Percentiles rank a stretch among this genome's conserved stretches.
These are phyloP conservation scores for Dendrocalamus sinicus DNA, from an alignment of 176 grass and related monocot species.

Conservation along the genomic window DNA sequence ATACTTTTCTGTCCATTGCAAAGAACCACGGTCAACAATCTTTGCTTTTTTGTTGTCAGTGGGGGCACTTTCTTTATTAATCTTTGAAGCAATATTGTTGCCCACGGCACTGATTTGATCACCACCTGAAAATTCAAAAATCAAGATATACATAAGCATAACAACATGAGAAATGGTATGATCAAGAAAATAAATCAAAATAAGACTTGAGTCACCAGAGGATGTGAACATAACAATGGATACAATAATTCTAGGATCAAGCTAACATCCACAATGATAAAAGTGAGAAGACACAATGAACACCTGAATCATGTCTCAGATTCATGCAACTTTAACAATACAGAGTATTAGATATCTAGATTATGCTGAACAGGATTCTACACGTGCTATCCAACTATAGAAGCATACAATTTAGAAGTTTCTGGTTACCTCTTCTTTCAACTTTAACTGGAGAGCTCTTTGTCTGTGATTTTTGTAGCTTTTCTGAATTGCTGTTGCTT, in stretches of 20 bases:
- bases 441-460: slow-evolving; percentile 71
- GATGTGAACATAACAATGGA: slow-evolving; percentile 20
- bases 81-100: slow-evolving; percentile 64
- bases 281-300: slow-evolving; percentile 14
- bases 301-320: slow-evolving; percentile 26
- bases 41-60: slow-evolving; percentile 61
- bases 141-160: slow-evolving; percentile 34
- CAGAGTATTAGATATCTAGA: not conserved
- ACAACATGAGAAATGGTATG: slow-evolving; percentile 17
- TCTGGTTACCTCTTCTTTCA: slow-evolving; percentile 65
- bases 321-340: not conserved
- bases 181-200: slow-evolving; percentile 30
- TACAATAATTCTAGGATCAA: slow-evolving; percentile 25
- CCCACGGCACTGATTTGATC: slow-evolving; percentile 45
- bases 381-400: slow-evolving; percentile 19
- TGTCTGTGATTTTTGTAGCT: slow-evolving; percentile 56
- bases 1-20: slow-evolving; percentile 98
- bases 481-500: slow-evolving; percentile 54
- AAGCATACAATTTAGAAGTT: slow-evolving; percentile 38
- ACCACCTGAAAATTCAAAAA: slow-evolving; percentile 58
- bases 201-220: not conserved
- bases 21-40: slow-evolving; percentile 58
- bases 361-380: slow-evolving; percentile 16
- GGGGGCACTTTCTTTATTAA: slow-evolving; percentile 51
- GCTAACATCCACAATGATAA: slow-evolving; percentile 31